Evolutionary conservation across 139 green algal species (phyloP), one percentile per base, ranked within the genome.

Genomic region (Haematococcus lacustris): DNA sequence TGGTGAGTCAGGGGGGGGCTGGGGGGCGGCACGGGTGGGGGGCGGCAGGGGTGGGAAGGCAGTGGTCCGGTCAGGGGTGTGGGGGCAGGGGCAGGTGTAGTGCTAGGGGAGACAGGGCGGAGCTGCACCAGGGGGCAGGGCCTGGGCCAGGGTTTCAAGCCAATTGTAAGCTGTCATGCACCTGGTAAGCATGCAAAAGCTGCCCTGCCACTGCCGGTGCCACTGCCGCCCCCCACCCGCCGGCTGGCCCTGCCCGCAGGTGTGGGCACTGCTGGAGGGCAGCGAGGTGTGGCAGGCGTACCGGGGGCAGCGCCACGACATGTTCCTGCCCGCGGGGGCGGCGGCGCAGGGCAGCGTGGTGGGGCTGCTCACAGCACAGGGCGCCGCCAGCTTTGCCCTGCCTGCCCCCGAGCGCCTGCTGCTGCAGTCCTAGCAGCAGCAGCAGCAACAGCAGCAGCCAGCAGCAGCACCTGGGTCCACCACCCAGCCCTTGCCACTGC

Each of bases 251-350:
- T 70, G 50, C 35, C 64, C 70, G 37, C 71, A 85, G 74, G 80
- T 88, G 43, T 66, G 61, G 4, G 60, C 70, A 7, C 50, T 89
- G 70, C 70, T 96, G 61, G 79, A 83, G 1, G 70, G 38, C 7
- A 91, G 82, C 2, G 75, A 88, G 0, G 87, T 94, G 38, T 97
- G 91, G 91, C 37, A 51, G 1, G 91, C 91, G 1, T 96, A 94
- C 75, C 73, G 71, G 13, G 80, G 83, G 23, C 88, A 93, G 74
- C 80, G 82, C 3, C 91, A 97, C 75, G 91, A 97, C 76, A 80
- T 97, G 39, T 97, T 94, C 85, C 83, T 97, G 51, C 91, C 91
- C 1, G 77, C 80, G 0, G 89, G 83, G 13, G 79, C 80, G 33
- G 72, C 34, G 35, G 74, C 75, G 17, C 77, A 69, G 17, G 72